Evolutionary conservation across 1,139 yeast genomes (phyloP).

Genomic region (Zhuliangozyma blackwelliae): DNA sequence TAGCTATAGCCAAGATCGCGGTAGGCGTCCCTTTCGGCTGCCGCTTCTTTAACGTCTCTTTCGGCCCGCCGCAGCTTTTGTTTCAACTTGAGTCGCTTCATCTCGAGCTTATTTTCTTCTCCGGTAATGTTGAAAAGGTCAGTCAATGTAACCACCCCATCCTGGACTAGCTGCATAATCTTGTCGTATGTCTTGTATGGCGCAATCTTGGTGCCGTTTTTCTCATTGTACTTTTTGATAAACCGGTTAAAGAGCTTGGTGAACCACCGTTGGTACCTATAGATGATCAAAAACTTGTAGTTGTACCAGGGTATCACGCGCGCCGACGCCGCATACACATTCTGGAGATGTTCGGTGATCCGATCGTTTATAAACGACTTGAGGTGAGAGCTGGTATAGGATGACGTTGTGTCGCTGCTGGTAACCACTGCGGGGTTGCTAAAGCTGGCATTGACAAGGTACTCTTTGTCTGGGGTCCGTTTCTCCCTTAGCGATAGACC

Average conservation of each 20-base stretch:
- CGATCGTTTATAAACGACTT: slow-evolving; percentile 9
- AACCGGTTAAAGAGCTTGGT: slow-evolving; percentile 37
- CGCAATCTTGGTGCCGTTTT: slow-evolving; percentile 15
- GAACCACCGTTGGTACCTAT: slow-evolving; percentile 34
- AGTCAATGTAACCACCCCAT: slow-evolving; percentile 16
- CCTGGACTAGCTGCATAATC: slow-evolving; percentile 19
- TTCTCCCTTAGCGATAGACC: slow-evolving; percentile 8
- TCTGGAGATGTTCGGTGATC: slow-evolving; percentile 6
- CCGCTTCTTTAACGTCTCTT: slow-evolving; percentile 11
- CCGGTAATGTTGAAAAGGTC: slow-evolving; percentile 24
- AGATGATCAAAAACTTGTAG: slow-evolving; percentile 20
- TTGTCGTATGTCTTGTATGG: slow-evolving; percentile 21
- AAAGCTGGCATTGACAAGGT: slow-evolving; percentile 4
- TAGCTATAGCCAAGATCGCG: slow-evolving; percentile 28
- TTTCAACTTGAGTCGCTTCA: slow-evolving; percentile 13
- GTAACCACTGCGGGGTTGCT: background rate
- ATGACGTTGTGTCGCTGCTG: background rate
- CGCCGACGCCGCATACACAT: slow-evolving; percentile 4
- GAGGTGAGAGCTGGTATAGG: slow-evolving; percentile 6
- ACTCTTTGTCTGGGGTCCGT: background rate
- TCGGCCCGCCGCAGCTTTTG: slow-evolving; percentile 6
- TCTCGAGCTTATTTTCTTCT: slow-evolving; percentile 26
- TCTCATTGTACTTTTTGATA: slow-evolving; percentile 25
- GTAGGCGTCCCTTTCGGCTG: slow-evolving; percentile 14
- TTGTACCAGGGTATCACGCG: slow-evolving; percentile 21